These are phyloP conservation scores for Thermothelomyces thermophilus DNA, from an alignment of 2,329 filamentous ascomycete species.

Conservation along the genomic window DNA sequence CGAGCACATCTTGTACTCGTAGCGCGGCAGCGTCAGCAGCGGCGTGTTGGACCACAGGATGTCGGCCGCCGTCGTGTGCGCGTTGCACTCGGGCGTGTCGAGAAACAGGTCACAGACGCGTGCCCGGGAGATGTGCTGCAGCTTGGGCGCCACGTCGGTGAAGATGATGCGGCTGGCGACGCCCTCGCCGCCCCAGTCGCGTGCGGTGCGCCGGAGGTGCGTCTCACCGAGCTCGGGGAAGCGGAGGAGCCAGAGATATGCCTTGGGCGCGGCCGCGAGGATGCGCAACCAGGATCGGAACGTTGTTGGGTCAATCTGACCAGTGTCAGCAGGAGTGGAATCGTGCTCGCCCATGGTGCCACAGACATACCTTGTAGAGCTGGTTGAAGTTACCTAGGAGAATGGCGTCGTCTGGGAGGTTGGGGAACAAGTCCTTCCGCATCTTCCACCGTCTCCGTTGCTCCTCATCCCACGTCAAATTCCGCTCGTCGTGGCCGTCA, in stretches of 20 bases:
- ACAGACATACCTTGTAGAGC: conserved; percentile 74
- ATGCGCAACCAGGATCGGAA: conserved; percentile 96
- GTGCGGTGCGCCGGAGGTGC: conserved; percentile 74
- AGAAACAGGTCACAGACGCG: conserved; percentile 91
- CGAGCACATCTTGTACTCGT: conserved; percentile 98
- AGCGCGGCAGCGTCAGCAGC: conserved; percentile 80
- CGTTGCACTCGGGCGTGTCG: conserved; percentile 96
- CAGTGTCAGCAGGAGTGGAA: conserved; percentile 1
- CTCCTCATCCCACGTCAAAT: conserved; percentile 76
- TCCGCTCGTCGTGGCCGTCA: conserved; percentile 55
- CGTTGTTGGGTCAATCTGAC: conserved; percentile 88
- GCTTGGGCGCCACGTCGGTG: conserved; percentile 93
- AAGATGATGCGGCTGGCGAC: conserved; percentile 86
- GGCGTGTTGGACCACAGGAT: conserved; percentile 95
- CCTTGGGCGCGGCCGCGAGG: conserved; percentile 74
- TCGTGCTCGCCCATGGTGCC: not conserved
- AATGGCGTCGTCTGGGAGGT: conserved; percentile 71
- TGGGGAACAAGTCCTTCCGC: conserved; percentile 86
- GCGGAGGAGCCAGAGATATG: conserved; percentile 89
- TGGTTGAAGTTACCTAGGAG: conserved; percentile 99
- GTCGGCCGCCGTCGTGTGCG: conserved; percentile 94
- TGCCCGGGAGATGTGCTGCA: conserved; percentile 85
- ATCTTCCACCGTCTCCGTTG: conserved; percentile 79
- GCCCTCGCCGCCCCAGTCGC: conserved; percentile 74
- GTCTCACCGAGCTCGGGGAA: conserved; percentile 90